Base-by-base conservation (phyloP, 768 basidiomycete genomes). In the Boletellus emodensis region DNA sequence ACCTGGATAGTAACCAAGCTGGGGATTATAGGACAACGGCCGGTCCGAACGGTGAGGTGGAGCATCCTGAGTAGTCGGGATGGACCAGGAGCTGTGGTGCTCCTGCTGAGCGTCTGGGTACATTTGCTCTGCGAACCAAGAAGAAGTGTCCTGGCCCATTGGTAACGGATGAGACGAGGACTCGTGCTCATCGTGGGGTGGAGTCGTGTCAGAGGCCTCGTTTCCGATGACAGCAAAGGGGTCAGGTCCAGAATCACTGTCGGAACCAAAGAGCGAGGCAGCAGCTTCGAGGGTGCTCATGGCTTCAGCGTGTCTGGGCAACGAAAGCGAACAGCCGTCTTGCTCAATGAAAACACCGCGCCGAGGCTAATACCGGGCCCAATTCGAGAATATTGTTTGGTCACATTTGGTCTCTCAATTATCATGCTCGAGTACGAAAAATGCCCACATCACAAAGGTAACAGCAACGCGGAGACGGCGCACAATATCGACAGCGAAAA, bases 261-360 rank as follows among this genome's bases (percentile, higher is more conserved):
- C 79, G 46, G 79, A 70, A 54, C 82, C 86, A 74, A 92, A 92
- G 40, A 92, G 84, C 50, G 86, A 83, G 45, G 88, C 85, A 33
- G 90, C 90, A 57, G 86, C 83, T 73, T 89, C 87, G 49, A 85
- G 81, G 57, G 75, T 73, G 65, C 73, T 78, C 84, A 86, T 85
- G 61, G 61, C 59, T 67, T 56, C 64, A 70, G 57, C 67, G 66
- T 70, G 66, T 62, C 47, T 40, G 43, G 40, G 34, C 44, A 55
- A 48, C 40, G 40, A 53, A 49, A 22, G 45, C 10, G 46, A 52
- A 38, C 48, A 26, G 57, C 44, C 30, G 53, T 26, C 48, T 40
- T 30, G 52, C 35, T 22, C 20, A 36, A 22, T 40, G 32, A 42
- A 20, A 30, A 30, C 9, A 30, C 30, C 30, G n/a, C 9, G 26